Conservation (phyloP, 2,329 filamentous ascomycete species). For the Gremmenia infestans region DNA sequence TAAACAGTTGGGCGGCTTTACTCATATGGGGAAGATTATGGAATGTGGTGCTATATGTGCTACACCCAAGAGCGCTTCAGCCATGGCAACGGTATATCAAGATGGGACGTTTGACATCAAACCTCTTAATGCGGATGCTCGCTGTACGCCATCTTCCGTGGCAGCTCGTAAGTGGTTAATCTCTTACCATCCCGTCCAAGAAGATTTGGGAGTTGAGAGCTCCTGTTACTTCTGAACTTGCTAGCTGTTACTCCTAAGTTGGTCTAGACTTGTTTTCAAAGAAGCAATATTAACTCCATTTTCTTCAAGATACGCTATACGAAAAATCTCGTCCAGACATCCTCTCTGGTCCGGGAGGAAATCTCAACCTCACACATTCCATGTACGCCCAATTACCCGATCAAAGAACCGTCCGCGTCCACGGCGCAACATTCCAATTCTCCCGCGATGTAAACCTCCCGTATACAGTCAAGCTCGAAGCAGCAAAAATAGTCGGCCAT, state of each 20-base stretch:
- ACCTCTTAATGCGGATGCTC: constrained; percentile 35
- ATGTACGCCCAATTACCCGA: constrained; percentile 41
- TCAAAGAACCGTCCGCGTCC: constrained; percentile 36
- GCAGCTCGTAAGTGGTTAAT: constrained; percentile 35
- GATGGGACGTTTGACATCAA: constrained; percentile 43
- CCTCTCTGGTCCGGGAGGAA: constrained; percentile 45
- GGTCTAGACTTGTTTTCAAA: too few species aligned
- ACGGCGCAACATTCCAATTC: constrained; percentile 35
- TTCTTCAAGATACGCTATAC: constrained; percentile 40
- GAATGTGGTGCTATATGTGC: constrained; percentile 45
- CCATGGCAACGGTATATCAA: constrained; percentile 31
- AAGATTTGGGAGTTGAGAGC: too few species aligned
- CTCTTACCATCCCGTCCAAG: too few species aligned
- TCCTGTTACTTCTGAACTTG: too few species aligned
- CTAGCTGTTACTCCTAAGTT: too few species aligned
- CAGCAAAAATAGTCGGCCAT: constrained; percentile 38
- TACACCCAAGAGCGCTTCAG: constrained; percentile 34
- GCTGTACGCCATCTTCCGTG: constrained; percentile 45
- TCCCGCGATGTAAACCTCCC: constrained; percentile 22
- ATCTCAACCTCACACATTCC: constrained; percentile 37
- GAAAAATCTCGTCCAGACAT: constrained; percentile 50
- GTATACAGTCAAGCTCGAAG: constrained; percentile 48
- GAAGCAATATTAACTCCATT: too few species aligned
- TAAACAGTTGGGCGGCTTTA: constrained; percentile 33
- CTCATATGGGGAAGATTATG: constrained; percentile 52